Evolutionary conservation across 1,284 basidiomycete genomes (phyloP).

Genomic region (Melampsora occidentalis): DNA sequence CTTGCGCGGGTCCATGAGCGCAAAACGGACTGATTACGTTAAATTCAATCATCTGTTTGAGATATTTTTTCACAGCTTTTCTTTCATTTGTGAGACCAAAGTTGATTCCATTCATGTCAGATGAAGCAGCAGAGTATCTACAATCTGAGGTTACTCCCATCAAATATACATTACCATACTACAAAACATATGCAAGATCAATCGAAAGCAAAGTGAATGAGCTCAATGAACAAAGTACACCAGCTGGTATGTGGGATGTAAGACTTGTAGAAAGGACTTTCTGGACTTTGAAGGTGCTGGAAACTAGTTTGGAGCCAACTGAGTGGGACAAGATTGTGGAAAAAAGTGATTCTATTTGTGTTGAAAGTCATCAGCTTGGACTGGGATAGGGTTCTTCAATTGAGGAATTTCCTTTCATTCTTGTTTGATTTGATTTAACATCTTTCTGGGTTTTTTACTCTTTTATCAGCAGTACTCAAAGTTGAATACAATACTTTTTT

Average conservation of each 20-base stretch:
- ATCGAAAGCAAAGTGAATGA: constrained; percentile 5
- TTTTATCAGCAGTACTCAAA: too few relatives aligned
- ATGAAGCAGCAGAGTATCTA: constrained; percentile 34
- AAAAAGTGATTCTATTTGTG: too few relatives aligned
- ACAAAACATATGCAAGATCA: constrained; percentile 8
- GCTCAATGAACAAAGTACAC: background rate
- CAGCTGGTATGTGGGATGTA: constrained; percentile 12
- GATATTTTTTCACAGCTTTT: constrained; percentile 13
- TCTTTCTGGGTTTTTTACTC: too few relatives aligned
- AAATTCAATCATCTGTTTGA: background rate
- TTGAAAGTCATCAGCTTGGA: too few relatives aligned
- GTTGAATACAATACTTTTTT: too few relatives aligned
- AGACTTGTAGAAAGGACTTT: constrained; percentile 10
- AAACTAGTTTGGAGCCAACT: background rate
- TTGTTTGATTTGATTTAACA: too few relatives aligned
- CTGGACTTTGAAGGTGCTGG: constrained; percentile 14
- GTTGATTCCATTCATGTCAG: constrained; percentile 30
- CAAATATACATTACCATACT: constrained; percentile 27
- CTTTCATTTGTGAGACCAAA: constrained; percentile 27
- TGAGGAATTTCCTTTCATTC: too few relatives aligned
- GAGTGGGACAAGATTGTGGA: background rate
- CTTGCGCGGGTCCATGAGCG: background rate
- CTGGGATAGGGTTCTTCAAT: too few relatives aligned
- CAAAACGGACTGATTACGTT: background rate
- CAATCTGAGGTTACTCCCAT: background rate